Evolutionary conservation across 2,329 filamentous ascomycete species (phyloP).

Genomic region (Apiospora kogelbergensis): DNA sequence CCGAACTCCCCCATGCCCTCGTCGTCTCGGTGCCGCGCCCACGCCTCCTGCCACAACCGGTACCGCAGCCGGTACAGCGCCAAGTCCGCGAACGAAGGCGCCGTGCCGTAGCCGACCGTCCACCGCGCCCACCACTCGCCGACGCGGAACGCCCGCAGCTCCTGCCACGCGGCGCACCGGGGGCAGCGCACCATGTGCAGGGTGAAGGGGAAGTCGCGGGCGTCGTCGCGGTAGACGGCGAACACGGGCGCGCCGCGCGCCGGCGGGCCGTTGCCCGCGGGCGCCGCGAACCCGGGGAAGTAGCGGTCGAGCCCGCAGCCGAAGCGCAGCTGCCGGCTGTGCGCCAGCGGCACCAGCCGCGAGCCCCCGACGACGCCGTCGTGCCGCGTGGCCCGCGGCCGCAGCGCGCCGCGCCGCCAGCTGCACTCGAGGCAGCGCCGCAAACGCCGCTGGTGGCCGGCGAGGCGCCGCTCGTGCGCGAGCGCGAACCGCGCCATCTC

Average conservation of each 20-base stretch:
- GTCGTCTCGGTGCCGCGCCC: neutral
- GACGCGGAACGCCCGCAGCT: neutral
- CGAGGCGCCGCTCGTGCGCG: neutral
- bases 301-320: neutral
- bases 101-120: neutral
- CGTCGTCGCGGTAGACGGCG: neutral
- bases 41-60: neutral
- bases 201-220: neutral
- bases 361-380: neutral
- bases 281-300: neutral
- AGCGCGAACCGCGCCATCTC: neutral
- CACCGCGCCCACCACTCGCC: neutral
- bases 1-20: neutral
- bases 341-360: neutral
- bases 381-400: neutral
- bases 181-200: conserved; percentile 1
- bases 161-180: neutral
- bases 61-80: neutral
- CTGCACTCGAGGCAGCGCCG: neutral
- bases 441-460: neutral
- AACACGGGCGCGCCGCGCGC: neutral
- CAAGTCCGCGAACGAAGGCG: neutral
- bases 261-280: neutral
- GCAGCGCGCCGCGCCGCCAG: neutral
- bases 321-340: neutral